phyloP scores from a whole-genome alignment of 2,329 filamentous ascomycete genomes.

The Ceratocystis cubensis region DNA sequence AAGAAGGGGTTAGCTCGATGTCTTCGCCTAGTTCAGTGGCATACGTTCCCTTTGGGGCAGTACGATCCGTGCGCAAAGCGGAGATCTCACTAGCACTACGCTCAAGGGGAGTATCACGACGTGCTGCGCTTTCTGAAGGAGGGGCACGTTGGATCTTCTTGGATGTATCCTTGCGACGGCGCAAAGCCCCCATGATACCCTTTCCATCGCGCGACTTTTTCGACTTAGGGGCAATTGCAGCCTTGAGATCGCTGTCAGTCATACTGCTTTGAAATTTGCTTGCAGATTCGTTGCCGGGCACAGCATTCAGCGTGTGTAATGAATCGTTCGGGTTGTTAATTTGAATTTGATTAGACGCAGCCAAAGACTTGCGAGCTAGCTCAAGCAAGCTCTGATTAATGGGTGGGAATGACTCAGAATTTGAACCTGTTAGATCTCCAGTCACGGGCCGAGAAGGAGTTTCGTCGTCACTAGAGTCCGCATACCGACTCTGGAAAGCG shows the following conservation, averaged over 20 bases:
- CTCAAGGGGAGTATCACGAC: constrained; percentile 51
- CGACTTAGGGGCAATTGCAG: constrained; percentile 24
- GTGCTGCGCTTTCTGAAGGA: constrained; percentile 43
- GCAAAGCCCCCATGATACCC: constrained; percentile 46
- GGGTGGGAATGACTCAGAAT: not conserved
- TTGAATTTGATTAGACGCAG: constrained; percentile 6
- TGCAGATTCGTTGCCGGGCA: constrained; percentile 13
- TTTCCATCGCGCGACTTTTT: constrained; percentile 20
- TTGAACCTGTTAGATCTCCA: not conserved
- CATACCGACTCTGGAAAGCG: constrained; percentile 39
- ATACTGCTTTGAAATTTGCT: not conserved
- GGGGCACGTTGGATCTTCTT: constrained; percentile 43
- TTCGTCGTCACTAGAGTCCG: constrained; percentile 54
- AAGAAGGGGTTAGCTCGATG: not conserved
- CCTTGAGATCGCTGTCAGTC: not conserved
- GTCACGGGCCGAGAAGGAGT: not conserved
- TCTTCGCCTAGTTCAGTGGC: not conserved
- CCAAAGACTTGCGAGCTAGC: constrained; percentile 8
- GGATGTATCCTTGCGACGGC: constrained; percentile 44
- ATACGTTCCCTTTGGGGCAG: constrained; percentile 22
- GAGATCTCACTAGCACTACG: constrained; percentile 42
- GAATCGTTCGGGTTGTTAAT: constrained; percentile 23
- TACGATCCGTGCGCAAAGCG: constrained; percentile 30
- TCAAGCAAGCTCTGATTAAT: constrained; percentile 11
- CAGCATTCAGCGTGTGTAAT: constrained; percentile 2